Evolutionary conservation across 2,329 filamentous ascomycete species (phyloP).

Genomic region (Diaporthe sp.): DNA sequence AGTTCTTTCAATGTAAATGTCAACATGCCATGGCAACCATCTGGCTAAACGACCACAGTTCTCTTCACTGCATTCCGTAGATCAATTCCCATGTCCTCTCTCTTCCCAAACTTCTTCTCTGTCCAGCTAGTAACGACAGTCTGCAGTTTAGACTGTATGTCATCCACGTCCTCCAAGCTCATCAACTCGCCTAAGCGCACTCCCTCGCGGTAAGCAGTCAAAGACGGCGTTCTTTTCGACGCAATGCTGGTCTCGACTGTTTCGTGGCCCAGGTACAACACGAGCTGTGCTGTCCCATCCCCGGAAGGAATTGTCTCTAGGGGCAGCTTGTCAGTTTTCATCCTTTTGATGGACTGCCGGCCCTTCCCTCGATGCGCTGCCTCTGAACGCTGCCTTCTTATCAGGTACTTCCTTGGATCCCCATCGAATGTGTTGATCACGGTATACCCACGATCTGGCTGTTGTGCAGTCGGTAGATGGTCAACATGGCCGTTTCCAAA

Average conservation of each 20-base stretch:
- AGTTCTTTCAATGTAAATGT: background rate
- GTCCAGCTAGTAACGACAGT: conserved; percentile 24
- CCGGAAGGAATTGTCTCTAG: conserved; percentile 38
- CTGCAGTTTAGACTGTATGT: conserved; percentile 23
- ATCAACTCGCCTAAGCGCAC: background rate
- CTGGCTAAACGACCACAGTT: background rate
- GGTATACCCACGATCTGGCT: background rate
- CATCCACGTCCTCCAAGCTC: conserved; percentile 21
- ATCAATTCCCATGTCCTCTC: conserved; percentile 16
- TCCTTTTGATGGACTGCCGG: conserved; percentile 36
- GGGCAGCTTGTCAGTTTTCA: conserved; percentile 40
- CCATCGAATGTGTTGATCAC: conserved; percentile 1
- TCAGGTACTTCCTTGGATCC: conserved; percentile 36
- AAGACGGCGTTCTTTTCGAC: background rate
- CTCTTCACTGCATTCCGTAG: conserved; percentile 27
- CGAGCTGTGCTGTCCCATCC: conserved; percentile 33
- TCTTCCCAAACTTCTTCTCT: conserved; percentile 1
- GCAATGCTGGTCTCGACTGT: conserved; percentile 1
- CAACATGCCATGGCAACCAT: background rate
- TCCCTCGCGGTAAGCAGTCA: background rate
- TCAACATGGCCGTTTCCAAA: background rate
- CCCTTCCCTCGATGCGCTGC: conserved; percentile 26
- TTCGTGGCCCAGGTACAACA: conserved; percentile 31
- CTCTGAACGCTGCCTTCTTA: conserved; percentile 37
- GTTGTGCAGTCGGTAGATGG: background rate